Conservation (phyloP, 1,284 basidiomycete species). For the Leccinum angustisporum region DNA sequence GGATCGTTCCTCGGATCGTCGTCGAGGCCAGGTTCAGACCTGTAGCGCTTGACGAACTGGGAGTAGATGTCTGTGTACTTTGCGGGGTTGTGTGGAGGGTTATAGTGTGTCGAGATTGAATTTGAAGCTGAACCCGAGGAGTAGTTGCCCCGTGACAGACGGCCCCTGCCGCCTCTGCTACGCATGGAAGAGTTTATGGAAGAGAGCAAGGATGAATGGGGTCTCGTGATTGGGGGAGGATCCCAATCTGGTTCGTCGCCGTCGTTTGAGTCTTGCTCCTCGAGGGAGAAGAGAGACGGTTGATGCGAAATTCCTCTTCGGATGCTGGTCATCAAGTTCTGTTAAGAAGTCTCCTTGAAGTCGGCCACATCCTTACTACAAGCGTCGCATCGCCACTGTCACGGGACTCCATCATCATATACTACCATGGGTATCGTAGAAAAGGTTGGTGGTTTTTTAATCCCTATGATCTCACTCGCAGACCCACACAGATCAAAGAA, state of each 20-base stretch:
- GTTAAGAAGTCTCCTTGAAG: not conserved
- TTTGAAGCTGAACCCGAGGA: conserved; percentile 28
- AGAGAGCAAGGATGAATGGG: conserved; percentile 30
- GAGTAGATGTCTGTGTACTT: conserved; percentile 71
- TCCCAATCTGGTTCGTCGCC: conserved; percentile 49
- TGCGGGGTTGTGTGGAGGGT: conserved; percentile 33
- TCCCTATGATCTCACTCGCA: not conserved
- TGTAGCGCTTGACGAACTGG: conserved; percentile 74
- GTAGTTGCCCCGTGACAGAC: conserved; percentile 39
- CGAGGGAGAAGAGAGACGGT: conserved; percentile 66
- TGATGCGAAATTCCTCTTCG: conserved; percentile 47
- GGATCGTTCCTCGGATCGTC: conserved; percentile 72
- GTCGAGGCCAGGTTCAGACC: conserved; percentile 53
- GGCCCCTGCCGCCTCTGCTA: conserved; percentile 34
- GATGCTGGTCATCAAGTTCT: conserved; percentile 29
- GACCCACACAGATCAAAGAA: conserved; percentile 72
- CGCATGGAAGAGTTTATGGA: conserved; percentile 32
- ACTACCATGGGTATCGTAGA: conserved; percentile 81
- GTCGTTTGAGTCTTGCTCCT: conserved; percentile 52
- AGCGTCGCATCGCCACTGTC: not conserved
- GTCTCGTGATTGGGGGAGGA: conserved; percentile 36
- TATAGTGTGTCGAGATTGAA: conserved; percentile 33
- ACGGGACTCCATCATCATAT: not conserved
- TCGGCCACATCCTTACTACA: not conserved
- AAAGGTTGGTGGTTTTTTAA: conserved; percentile 53